These are phyloP conservation scores for Coemansia sp. DNA, from an alignment of 192 early-diverging fungal genomes.

Conservation along the genomic window DNA sequence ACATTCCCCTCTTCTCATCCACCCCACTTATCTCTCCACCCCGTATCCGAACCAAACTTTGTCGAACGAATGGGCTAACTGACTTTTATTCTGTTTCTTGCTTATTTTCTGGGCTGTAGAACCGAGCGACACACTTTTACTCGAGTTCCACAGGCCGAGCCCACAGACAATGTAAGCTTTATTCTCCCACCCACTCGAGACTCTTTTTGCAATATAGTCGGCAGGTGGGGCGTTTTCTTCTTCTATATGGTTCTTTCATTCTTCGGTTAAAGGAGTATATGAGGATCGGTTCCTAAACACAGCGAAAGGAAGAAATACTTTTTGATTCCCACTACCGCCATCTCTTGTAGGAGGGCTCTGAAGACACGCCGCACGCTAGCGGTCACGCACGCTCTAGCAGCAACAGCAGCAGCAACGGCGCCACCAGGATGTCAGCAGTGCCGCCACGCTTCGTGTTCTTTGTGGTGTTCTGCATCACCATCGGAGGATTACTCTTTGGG, in stretches of 20 bases:
- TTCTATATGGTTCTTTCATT: background rate
- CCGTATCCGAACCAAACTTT: background rate
- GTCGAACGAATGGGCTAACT: background rate
- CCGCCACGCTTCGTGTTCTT: conserved; percentile 51
- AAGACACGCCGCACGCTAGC: no score
- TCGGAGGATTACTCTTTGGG: conserved; percentile 59
- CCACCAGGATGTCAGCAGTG: conserved; percentile 15
- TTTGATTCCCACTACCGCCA: no score
- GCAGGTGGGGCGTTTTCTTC: background rate
- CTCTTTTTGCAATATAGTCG: no score
- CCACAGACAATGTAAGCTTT: conserved; percentile 23
- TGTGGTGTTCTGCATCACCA: conserved; percentile 53
- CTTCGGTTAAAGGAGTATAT: no score
- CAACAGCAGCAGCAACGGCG: background rate
- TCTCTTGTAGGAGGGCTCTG: no score
- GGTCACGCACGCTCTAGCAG: background rate
- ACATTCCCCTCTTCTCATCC: background rate
- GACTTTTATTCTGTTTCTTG: background rate
- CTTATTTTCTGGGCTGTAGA: conserved; percentile 7
- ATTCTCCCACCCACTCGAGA: background rate
- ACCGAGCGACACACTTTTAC: conserved; percentile 13
- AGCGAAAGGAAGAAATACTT: no score
- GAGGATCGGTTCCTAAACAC: no score
- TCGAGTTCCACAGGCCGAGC: conserved; percentile 23
- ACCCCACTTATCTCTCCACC: background rate